Percentiles rank a stretch among this genome's conserved stretches.
phyloP scores from a whole-genome alignment of 2,329 filamentous ascomycete genomes.

The Neodidymelliopsis sp. region DNA sequence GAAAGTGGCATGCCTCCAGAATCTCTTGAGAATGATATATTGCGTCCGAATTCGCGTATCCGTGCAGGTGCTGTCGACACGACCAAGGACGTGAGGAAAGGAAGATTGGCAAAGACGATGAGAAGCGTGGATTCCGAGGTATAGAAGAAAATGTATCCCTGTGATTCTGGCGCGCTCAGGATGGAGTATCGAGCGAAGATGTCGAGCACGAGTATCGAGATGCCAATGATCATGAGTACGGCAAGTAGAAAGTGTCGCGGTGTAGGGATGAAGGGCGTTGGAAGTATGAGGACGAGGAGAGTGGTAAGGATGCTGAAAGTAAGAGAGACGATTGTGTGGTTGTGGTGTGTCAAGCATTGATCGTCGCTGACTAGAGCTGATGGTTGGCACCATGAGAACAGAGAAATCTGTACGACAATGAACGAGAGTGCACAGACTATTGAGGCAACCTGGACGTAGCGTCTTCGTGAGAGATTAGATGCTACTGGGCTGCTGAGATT shows the following conservation, averaged over 20 bases:
- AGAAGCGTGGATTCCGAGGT: constrained; percentile 23
- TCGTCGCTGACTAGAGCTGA: constrained; percentile 5
- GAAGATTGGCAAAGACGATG: constrained; percentile 39
- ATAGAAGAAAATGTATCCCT: constrained; percentile 27
- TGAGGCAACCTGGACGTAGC: constrained; percentile 15
- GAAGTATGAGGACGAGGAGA: constrained; percentile 29
- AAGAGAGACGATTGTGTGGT: constrained; percentile 22
- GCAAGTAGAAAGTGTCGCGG: constrained; percentile 33
- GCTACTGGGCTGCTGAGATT: constrained; percentile 20
- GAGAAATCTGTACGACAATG: constrained; percentile 26
- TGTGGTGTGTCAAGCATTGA: constrained; percentile 32
- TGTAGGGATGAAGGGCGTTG: constrained; percentile 38
- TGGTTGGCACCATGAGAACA: constrained; percentile 33
- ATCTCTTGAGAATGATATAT: constrained; percentile 17
- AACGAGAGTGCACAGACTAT: constrained; percentile 31
- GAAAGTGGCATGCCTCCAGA: constrained; percentile 14
- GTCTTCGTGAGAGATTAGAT: constrained; percentile 18
- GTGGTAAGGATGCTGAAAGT: constrained; percentile 25
- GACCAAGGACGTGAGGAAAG: constrained; percentile 36
- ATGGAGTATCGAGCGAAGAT: constrained; percentile 27
- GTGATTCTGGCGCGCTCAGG: constrained; percentile 11
- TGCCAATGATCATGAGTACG: constrained; percentile 29
- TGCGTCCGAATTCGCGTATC: constrained; percentile 21
- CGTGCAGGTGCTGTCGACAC: constrained; percentile 24
- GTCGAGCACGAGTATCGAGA: constrained; percentile 20